Evolutionary conservation across 345 rosid genomes (phyloP).

Genomic region (Conringia planisiliqua): DNA sequence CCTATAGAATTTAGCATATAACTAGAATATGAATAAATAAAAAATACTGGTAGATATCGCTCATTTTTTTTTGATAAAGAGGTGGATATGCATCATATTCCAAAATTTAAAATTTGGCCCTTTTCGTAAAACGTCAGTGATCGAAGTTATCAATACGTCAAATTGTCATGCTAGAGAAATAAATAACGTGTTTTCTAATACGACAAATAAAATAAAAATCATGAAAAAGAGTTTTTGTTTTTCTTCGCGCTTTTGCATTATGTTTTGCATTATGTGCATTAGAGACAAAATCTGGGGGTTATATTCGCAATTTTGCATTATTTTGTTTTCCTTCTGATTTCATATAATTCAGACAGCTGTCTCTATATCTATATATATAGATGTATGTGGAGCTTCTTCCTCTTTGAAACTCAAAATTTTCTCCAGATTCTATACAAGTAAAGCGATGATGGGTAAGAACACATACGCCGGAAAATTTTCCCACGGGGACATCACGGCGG

Average conservation of each 20-base stretch:
- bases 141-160: background rate
- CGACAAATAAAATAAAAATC: background rate
- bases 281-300: background rate
- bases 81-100: background rate
- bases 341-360: constrained; percentile 11
- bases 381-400: background rate
- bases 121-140: background rate
- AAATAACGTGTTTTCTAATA: background rate
- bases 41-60: background rate
- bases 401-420: background rate
- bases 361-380: background rate
- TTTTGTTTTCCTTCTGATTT: background rate
- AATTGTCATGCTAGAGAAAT: background rate
- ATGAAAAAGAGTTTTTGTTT: background rate
- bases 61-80: background rate
- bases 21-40: background rate
- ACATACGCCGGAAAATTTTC: background rate
- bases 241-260: background rate
- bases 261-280: background rate
- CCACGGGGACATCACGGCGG: constrained; percentile 36
- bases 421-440: background rate
- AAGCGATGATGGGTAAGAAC: constrained; percentile 25
- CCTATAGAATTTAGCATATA: background rate
- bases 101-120: background rate
- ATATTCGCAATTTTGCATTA: constrained; percentile 10